Base-by-base conservation (phyloP, 2,329 filamentous ascomycete species). In the Coleophoma crateriformis region DNA sequence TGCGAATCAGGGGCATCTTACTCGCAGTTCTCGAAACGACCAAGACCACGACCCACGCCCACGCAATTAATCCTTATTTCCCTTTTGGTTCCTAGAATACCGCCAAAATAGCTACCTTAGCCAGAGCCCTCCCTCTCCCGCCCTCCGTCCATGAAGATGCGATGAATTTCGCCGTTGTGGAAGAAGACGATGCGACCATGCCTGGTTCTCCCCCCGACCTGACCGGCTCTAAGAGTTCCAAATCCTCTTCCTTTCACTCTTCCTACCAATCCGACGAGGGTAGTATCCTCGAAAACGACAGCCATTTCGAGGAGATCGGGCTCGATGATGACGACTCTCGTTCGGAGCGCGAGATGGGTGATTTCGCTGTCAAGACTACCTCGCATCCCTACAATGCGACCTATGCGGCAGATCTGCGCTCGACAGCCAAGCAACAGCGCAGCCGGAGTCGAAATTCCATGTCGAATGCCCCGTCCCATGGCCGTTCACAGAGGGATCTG, bases 271-370 rank as follows among this genome's bases (percentile, higher is more conserved):
- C 82, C 61, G 86, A 90, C 61, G 87, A 88, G 59, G 82, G 85
- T 62, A 81, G 77, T 58, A 77, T 83, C 46, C 72, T 88, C 42
- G 77, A 82, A 47, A 88, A 95, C 63, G 80, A 86, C 50, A 84
- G 82, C 55, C 84, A 96, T 66, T 96, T 96, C 61, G 92, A 97
- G 67, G 92, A 96, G 57, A 96, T 96, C 65, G 89, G 87, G 12
- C 81, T 97, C 32, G 86, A 90, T 52, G 85, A 88, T 59, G 84
- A 90, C 61, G 73, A 47, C 13, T 14, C 35, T 7, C 52, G 61
- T 22, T 51, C 52, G 7, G 61, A 64, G 47, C 46, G 51, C 1
- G 59, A 64, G 35, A 61, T 61, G 49, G 57, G 56, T 11, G 57
- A 62, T 15, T 65, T 64, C 45, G 53, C 50, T 1, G 50, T 59